These are phyloP conservation scores for Geranomyces variabilis DNA, from an alignment of 192 early-diverging fungal genomes.

Conservation along the genomic window DNA sequence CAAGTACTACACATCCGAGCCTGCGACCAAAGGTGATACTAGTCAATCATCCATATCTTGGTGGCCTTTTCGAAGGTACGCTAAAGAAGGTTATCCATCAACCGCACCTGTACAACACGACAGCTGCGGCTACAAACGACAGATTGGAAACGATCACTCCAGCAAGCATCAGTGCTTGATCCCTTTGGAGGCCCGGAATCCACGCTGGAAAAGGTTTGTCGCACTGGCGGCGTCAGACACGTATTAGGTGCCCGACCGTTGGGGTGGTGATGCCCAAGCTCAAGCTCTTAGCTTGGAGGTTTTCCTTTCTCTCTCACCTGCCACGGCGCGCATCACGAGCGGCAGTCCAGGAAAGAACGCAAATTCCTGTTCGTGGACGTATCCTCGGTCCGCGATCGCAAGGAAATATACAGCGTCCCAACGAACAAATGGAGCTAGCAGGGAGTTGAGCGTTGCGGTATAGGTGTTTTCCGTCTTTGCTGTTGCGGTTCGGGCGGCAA, in stretches of 20 bases:
- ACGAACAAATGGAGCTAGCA: constrained; percentile 60
- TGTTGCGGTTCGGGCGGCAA: too few relatives aligned
- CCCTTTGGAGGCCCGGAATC: background rate
- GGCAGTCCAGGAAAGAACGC: constrained; percentile 89
- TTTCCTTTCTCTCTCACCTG: constrained; percentile 22
- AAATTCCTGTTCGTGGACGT: constrained; percentile 84
- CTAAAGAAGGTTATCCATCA: too few relatives aligned
- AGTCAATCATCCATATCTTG: background rate
- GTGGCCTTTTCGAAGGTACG: too few relatives aligned
- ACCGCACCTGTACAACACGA: constrained; percentile 67
- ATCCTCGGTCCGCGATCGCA: constrained; percentile 73
- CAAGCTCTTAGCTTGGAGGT: too few relatives aligned
- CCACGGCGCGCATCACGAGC: constrained; percentile 58
- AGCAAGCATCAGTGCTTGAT: background rate
- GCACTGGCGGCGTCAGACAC: too few relatives aligned
- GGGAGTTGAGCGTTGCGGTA: background rate
- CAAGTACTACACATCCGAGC: constrained; percentile 41
- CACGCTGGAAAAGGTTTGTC: background rate
- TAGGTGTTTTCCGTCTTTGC: too few relatives aligned
- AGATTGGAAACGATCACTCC: constrained; percentile 78
- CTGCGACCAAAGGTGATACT: constrained; percentile 8
- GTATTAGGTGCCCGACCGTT: too few relatives aligned
- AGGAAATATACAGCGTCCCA: constrained; percentile 94
- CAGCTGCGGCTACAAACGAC: constrained; percentile 74
- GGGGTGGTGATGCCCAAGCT: too few relatives aligned